phyloP scores from a whole-genome alignment of 2,329 filamentous ascomycete genomes.

The Ceratocystis alfenasii region DNA sequence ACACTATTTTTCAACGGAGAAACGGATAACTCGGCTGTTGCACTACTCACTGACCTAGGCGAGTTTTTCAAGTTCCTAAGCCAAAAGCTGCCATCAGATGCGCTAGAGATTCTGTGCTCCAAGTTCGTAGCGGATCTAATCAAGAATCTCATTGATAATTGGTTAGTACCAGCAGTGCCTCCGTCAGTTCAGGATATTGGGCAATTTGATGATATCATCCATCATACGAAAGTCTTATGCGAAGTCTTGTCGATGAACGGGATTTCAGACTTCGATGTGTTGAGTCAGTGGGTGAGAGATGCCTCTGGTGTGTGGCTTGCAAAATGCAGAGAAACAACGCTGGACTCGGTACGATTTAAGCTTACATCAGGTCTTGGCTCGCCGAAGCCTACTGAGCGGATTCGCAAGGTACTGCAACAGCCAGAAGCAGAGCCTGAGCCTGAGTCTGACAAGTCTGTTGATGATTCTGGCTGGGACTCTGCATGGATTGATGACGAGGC shows the following conservation, averaged over 20 bases:
- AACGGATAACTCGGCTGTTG: conserved; percentile 36
- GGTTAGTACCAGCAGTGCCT: conserved; percentile 68
- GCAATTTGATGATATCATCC: conserved; percentile 59
- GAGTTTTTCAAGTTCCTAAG: conserved; percentile 42
- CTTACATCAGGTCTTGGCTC: conserved; percentile 53
- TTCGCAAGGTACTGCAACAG: conserved; percentile 72
- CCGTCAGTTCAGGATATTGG: conserved; percentile 58
- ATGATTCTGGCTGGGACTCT: conserved; percentile 59
- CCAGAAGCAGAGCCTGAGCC: conserved; percentile 41
- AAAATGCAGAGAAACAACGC: conserved; percentile 66
- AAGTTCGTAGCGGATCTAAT: conserved; percentile 60
- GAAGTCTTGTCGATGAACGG: conserved; percentile 47
- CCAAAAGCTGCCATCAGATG: conserved; percentile 40
- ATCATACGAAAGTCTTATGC: conserved; percentile 52
- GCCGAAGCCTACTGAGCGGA: conserved; percentile 61
- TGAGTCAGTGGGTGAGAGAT: conserved; percentile 69
- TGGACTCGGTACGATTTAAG: conserved; percentile 60
- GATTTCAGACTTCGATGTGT: conserved; percentile 50
- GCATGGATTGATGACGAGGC: conserved; percentile 60
- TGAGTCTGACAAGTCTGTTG: conserved; percentile 25
- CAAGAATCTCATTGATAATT: conserved; percentile 55
- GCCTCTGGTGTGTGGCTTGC: conserved; percentile 75
- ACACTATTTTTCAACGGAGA: conserved; percentile 35
- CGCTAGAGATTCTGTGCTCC: conserved; percentile 50
- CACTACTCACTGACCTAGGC: conserved; percentile 44